phyloP scores from a whole-genome alignment of 129 eudicot species.

The Lactuca saligna region DNA sequence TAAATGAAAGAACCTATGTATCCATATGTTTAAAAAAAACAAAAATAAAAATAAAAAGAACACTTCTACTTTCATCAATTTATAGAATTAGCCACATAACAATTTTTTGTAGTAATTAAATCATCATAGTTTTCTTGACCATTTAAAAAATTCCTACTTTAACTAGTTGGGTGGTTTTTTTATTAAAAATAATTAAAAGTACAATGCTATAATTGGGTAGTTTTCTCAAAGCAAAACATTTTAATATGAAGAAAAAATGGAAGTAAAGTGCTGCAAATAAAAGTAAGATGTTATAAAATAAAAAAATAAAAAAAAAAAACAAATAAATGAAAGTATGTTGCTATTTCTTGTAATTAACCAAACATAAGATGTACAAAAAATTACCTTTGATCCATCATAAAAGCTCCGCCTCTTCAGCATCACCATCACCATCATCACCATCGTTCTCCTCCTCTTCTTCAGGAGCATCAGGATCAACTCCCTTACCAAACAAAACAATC shows the following conservation, averaged over 20 bases:
- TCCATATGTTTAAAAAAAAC: too few relatives aligned
- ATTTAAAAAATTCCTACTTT: too few relatives aligned
- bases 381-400: slow-evolving; percentile 37
- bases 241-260: neutral
- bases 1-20: too few relatives aligned
- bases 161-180: too few relatives aligned
- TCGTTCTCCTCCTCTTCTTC: slow-evolving; percentile 95
- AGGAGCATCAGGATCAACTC: slow-evolving; percentile 98
- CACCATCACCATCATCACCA: slow-evolving; percentile 82
- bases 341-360: slow-evolving; percentile 19
- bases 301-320: too few relatives aligned
- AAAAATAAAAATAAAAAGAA: too few relatives aligned
- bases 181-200: neutral
- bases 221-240: neutral
- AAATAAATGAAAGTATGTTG: neutral
- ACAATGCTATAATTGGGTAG: neutral
- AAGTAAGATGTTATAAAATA: neutral
- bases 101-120: too few relatives aligned
- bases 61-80: too few relatives aligned
- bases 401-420: slow-evolving; percentile 75
- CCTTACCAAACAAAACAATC: slow-evolving; percentile 40
- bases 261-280: neutral
- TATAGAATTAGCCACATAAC: too few relatives aligned
- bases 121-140: too few relatives aligned
- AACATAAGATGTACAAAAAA: neutral